Percentiles rank a stretch among this genome's conserved stretches.
phyloP scores from a whole-genome alignment of 2,329 filamentous ascomycete species.

The Penicillium sp. region DNA sequence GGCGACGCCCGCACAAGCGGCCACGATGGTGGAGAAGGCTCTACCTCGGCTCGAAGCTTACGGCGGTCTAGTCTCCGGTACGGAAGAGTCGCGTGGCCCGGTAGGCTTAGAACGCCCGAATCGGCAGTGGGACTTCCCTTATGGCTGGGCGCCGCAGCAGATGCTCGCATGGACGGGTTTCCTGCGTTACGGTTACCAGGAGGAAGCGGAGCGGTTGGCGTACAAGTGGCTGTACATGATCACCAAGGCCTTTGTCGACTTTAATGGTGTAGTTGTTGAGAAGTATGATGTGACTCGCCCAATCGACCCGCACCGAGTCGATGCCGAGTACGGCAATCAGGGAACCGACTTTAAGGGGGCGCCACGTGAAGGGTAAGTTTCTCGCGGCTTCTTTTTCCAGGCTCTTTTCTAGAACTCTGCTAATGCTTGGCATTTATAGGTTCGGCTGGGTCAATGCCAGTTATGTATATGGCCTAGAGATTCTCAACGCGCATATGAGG shows the following conservation, averaged over 20 bases:
- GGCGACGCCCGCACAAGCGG: conserved; percentile 83
- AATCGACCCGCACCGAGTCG: conserved; percentile 88
- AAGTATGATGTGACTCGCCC: conserved; percentile 96
- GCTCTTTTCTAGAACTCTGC: conserved; percentile 1
- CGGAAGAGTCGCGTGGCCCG: conserved; percentile 81
- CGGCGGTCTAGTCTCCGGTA: conserved; percentile 86
- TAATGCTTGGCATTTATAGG: conserved; percentile 51
- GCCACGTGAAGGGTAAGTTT: conserved; percentile 86
- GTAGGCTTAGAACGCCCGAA: conserved; percentile 84
- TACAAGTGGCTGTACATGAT: conserved; percentile 99
- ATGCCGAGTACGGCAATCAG: conserved; percentile 97
- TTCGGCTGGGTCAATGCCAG: conserved; percentile 99
- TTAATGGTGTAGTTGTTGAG: conserved; percentile 96
- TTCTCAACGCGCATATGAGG: conserved; percentile 85
- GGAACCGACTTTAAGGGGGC: conserved; percentile 94
- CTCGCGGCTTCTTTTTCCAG: conserved; percentile 4
- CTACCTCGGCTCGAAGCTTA: conserved; percentile 86
- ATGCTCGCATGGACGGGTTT: conserved; percentile 96
- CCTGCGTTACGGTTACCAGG: conserved; percentile 85
- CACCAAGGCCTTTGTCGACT: conserved; percentile 96
- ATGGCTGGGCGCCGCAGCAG: conserved; percentile 98
- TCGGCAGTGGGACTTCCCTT: conserved; percentile 97
- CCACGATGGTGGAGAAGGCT: conserved; percentile 75
- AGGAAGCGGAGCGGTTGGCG: conserved; percentile 83
- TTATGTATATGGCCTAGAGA: conserved; percentile 89